Conservation (phyloP, 2,329 filamentous ascomycete species). For the Clarireedia paspali region DNA sequence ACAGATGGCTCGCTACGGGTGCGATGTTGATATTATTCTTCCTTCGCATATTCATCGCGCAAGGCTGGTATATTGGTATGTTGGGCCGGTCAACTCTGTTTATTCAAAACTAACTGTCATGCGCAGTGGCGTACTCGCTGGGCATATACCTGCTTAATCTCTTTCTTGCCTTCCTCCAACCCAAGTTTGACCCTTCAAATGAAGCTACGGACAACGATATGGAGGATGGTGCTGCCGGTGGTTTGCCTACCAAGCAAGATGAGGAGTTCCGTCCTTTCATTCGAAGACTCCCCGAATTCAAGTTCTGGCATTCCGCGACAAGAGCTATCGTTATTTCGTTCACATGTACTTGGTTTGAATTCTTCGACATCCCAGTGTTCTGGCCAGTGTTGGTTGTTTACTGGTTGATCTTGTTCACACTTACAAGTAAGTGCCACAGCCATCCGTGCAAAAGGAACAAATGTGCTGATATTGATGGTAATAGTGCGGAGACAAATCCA, state of each 20-base stretch:
- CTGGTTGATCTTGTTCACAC: slow-evolving; percentile 91
- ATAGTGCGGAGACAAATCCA: slow-evolving; percentile 98
- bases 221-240: slow-evolving; percentile 79
- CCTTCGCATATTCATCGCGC: slow-evolving; percentile 78
- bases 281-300: slow-evolving; percentile 92
- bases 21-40: slow-evolving; percentile 73
- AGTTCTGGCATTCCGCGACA: slow-evolving; percentile 98
- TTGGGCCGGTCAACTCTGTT: neutral
- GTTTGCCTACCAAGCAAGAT: slow-evolving; percentile 87
- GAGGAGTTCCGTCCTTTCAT: slow-evolving; percentile 99
- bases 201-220: slow-evolving; percentile 88
- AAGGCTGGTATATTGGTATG: slow-evolving; percentile 97
- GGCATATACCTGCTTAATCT: slow-evolving; percentile 98
- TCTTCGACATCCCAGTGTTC: slow-evolving; percentile 97
- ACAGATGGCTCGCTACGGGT: slow-evolving; percentile 85
- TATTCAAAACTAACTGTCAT: neutral
- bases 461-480: slow-evolving; percentile 7
- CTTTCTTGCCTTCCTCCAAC: slow-evolving; percentile 95
- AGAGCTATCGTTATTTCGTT: slow-evolving; percentile 79
- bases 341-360: slow-evolving; percentile 80
- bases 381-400: slow-evolving; percentile 98
- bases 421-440: slow-evolving; percentile 68
- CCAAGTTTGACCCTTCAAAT: slow-evolving; percentile 97
- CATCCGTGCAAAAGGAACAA: neutral
- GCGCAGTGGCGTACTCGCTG: slow-evolving; percentile 84